Percentiles rank a stretch among this genome's conserved stretches.
Conservation (phyloP, 208 protist species). For the Trypanosomatidae sp. region DNA sequence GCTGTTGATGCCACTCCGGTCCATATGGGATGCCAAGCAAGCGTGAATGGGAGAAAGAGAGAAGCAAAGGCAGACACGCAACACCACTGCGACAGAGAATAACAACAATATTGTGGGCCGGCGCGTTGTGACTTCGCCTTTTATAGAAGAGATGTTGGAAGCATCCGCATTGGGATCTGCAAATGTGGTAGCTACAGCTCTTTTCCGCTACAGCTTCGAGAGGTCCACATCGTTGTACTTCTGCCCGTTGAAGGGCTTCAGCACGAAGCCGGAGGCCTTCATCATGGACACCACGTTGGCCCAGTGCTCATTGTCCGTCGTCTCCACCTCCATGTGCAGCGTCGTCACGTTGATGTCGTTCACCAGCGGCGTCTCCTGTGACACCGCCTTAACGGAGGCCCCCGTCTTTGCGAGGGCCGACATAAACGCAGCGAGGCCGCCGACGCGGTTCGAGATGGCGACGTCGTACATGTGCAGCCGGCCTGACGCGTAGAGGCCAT, state of each 20-base stretch:
- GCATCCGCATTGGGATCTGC: no score
- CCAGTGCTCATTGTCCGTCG: constrained; percentile 43
- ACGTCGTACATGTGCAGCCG: constrained; percentile 73
- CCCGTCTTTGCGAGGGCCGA: constrained; percentile 44
- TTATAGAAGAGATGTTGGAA: no score
- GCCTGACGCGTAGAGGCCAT: constrained; percentile 73
- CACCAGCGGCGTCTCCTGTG: constrained; percentile 82
- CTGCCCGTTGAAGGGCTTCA: constrained; percentile 32
- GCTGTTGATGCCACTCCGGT: no score
- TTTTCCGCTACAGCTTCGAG: constrained; percentile 49
- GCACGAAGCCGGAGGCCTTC: constrained; percentile 36
- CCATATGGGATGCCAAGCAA: no score
- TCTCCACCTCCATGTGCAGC: constrained; percentile 62
- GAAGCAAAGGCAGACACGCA: no score
- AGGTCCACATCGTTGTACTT: constrained; percentile 48
- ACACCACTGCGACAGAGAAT: no score
- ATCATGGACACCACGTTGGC: constrained; percentile 28
- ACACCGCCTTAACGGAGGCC: constrained; percentile 73
- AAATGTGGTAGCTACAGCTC: neutral
- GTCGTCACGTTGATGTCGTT: constrained; percentile 45
- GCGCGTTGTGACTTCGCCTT: no score
- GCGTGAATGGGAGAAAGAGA: no score
- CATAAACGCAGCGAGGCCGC: constrained; percentile 69
- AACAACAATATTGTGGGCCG: no score
- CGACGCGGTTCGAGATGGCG: constrained; percentile 79